Conservation (phyloP, 208 protist genomes). For the Trypanosoma rangeli region DNA sequence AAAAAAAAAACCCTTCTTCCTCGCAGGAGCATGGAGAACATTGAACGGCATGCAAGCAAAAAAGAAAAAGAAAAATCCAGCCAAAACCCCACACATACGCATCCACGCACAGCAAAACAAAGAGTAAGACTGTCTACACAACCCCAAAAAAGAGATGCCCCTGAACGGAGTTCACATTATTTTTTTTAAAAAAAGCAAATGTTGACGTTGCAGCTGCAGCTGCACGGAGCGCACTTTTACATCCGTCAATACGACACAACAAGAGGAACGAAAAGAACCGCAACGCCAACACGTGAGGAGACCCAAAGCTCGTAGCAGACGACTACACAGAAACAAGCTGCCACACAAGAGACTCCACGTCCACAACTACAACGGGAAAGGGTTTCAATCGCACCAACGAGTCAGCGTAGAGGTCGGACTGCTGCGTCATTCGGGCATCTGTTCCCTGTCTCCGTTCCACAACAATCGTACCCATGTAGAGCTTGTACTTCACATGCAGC, state of each 20-base stretch:
- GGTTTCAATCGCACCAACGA: background rate
- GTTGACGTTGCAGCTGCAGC: no score
- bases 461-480: conserved; percentile 43
- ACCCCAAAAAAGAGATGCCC: no score
- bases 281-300: no score
- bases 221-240: no score
- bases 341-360: conserved; percentile 57
- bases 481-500: conserved; percentile 35
- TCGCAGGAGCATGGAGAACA: background rate
- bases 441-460: conserved; percentile 47
- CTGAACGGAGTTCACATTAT: no score
- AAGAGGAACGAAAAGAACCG: conserved; percentile 7
- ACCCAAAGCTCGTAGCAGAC: background rate
- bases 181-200: no score
- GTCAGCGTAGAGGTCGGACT: conserved; percentile 24
- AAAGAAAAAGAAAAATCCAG: conserved; percentile 21
- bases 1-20: background rate
- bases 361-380: conserved; percentile 24
- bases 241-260: background rate
- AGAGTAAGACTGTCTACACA: no score
- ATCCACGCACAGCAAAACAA: background rate
- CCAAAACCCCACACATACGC: background rate
- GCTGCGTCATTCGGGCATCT: conserved; percentile 20
- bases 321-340: conserved; percentile 11
- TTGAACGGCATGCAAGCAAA: no score